Evolutionary conservation across 495 filamentous ascomycete species (phyloP).

Genomic region (Penicillium crystallinum): DNA sequence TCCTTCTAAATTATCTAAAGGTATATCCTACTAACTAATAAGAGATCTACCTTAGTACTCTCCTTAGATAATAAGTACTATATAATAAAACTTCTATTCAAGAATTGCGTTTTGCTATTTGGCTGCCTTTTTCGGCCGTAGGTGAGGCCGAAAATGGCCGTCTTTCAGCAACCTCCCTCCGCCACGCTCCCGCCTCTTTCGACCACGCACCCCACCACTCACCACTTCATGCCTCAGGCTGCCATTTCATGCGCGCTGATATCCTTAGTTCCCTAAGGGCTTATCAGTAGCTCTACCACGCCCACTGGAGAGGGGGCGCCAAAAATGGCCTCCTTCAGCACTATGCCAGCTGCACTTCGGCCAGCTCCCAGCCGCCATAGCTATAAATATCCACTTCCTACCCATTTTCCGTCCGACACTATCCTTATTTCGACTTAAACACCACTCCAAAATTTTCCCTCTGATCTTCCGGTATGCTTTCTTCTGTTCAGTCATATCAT

Average conservation of each 20-base stretch:
- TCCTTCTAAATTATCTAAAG: not conserved
- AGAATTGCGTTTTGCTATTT: conserved; percentile 1
- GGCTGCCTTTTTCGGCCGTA: conserved; percentile 5
- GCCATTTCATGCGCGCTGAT: conserved; percentile 6
- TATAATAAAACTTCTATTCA: too few relatives aligned
- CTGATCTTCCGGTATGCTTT: conserved; percentile 6
- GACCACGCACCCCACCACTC: conserved; percentile 8
- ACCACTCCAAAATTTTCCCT: conserved; percentile 3
- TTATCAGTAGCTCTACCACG: not conserved
- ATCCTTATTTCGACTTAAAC: conserved; percentile 5
- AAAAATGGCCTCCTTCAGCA: conserved; percentile 3
- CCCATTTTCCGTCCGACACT: conserved; percentile 5
- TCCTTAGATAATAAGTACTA: too few relatives aligned
- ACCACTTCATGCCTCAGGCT: conserved; percentile 1
- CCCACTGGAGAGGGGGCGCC: not conserved
- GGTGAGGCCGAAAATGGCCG: conserved; percentile 10
- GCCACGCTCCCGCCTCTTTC: conserved; percentile 11
- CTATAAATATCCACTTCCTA: conserved; percentile 8
- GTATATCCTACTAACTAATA: too few relatives aligned
- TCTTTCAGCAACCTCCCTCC: conserved; percentile 12
- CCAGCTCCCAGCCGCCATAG: conserved; percentile 9
- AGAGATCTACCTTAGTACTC: too few relatives aligned
- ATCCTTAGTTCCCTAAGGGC: conserved; percentile 4
- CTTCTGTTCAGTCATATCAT: conserved; percentile 8
- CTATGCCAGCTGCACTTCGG: conserved; percentile 1